phyloP scores from a whole-genome alignment of 306 rosid genomes.

The Quercus rubra region DNA sequence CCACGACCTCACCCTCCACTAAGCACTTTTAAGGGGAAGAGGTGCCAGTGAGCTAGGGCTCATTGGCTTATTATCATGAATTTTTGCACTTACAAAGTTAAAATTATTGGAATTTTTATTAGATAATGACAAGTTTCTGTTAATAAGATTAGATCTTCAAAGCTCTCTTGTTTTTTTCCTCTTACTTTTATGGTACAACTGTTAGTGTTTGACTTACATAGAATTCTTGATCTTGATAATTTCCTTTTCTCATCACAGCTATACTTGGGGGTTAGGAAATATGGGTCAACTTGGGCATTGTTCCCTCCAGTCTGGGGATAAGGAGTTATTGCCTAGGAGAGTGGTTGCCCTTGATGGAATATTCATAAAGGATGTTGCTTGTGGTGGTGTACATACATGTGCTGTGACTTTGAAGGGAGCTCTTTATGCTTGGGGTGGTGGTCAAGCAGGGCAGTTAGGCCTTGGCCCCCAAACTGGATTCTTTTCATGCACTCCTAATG shows the following conservation, averaged over 20 bases:
- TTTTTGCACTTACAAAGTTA: background rate
- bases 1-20: no score
- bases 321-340: constrained; percentile 86
- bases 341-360: constrained; percentile 79
- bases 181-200: background rate
- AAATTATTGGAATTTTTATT: background rate
- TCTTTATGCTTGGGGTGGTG: constrained; percentile 96
- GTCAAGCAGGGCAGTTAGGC: constrained; percentile 90
- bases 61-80: no score
- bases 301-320: constrained; percentile 79
- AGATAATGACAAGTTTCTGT: background rate
- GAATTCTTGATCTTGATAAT: constrained; percentile 17
- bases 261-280: constrained; percentile 92
- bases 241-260: constrained; percentile 47
- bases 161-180: background rate
- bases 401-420: constrained; percentile 77
- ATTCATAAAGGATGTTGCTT: constrained; percentile 56
- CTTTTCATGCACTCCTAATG: constrained; percentile 62
- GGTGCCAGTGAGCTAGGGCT: no score
- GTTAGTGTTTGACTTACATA: background rate
- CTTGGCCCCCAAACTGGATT: constrained; percentile 84
- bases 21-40: no score
- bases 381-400: constrained; percentile 92
- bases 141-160: background rate
- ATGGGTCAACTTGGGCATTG: constrained; percentile 99